phyloP scores from a whole-genome alignment of 2,329 filamentous ascomycete genomes.

The Purpureocillium lavendulum region DNA sequence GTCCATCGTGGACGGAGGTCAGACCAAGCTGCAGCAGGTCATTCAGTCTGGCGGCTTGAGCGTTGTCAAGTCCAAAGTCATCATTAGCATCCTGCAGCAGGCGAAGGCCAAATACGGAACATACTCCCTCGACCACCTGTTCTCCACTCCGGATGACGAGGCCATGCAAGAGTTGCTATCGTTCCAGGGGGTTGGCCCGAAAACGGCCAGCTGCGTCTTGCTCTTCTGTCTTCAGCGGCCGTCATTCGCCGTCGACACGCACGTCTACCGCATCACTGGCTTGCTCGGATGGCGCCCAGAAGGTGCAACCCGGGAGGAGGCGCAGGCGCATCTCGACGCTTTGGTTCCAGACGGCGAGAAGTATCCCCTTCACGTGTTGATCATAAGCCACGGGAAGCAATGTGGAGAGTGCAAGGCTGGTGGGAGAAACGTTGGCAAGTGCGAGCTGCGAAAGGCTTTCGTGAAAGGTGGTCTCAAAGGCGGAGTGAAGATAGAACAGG shows the following conservation, averaged over 20 bases:
- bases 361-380: conserved; percentile 39
- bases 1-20: conserved; percentile 29
- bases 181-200: conserved; percentile 44
- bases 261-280: conserved; percentile 41
- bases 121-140: conserved; percentile 42
- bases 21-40: conserved; percentile 39
- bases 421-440: conserved; percentile 28
- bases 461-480: conserved; percentile 14
- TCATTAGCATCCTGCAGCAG: conserved; percentile 60
- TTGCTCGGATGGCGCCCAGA: conserved; percentile 39
- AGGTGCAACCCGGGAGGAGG: conserved; percentile 31
- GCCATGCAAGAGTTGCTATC: conserved; percentile 41
- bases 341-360: conserved; percentile 38
- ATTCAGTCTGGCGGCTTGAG: conserved; percentile 67
- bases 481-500: too few relatives aligned
- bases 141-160: conserved; percentile 30
- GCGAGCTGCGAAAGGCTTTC: conserved; percentile 32
- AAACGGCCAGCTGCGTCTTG: conserved; percentile 44
- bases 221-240: conserved; percentile 40
- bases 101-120: conserved; percentile 37
- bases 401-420: conserved; percentile 38
- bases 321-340: conserved; percentile 41
- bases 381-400: conserved; percentile 37
- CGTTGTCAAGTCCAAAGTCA: conserved; percentile 63
- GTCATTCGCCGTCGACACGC: conserved; percentile 45